Evolutionary conservation across 2,329 filamentous ascomycete species (phyloP), one percentile per base, ranked within the genome.

Genomic region (Coleophoma eucalyptorum): DNA sequence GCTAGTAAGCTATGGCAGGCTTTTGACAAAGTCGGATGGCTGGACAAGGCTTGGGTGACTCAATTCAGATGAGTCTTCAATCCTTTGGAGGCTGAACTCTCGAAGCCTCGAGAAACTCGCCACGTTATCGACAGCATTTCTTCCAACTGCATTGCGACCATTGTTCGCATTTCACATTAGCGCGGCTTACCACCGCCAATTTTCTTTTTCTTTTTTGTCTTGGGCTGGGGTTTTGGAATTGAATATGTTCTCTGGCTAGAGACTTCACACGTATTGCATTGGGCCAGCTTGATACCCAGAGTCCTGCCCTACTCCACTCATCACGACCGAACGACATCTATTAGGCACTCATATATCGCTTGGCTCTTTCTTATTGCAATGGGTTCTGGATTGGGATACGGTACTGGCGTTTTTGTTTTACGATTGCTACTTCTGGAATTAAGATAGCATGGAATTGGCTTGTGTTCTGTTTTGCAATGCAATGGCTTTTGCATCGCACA

Each of bases 1-100:
- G 90, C 92, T 3, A 95, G 90, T 58, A 93, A 93, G 69, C 77
- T 97, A 43, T 96, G 90, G 89, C 85, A 84, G 35, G 90, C 90
- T 5, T 97, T 90, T 65, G 89, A 96, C 46, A 86, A 84, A 61
- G 89, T 94, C 35, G 88, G 87, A 59, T 96, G 91, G 90, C 83
- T 96, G 11, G 50, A 65, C 21, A 44, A 53, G 11, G 46, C 53
- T n/a, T 61, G 58, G 57, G 57, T 65, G 35, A 8, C 26, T 26
- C 26, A 26, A 26, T 26, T 26, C 26, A 26, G 26, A 26, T 26
- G 26, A 26, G 26, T 26, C 6, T 26, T 26, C 26, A 8, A 26
- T 26, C 26, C 26, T 26, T 8, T 26, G 26, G 26, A 26, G 26
- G 26, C 26, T 26, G 26, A 26, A 6, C 10, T 5, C 26, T 26